These are phyloP conservation scores for Grigorovia transvaalensis DNA, from an alignment of 805 yeast species.

Conservation along the genomic window DNA sequence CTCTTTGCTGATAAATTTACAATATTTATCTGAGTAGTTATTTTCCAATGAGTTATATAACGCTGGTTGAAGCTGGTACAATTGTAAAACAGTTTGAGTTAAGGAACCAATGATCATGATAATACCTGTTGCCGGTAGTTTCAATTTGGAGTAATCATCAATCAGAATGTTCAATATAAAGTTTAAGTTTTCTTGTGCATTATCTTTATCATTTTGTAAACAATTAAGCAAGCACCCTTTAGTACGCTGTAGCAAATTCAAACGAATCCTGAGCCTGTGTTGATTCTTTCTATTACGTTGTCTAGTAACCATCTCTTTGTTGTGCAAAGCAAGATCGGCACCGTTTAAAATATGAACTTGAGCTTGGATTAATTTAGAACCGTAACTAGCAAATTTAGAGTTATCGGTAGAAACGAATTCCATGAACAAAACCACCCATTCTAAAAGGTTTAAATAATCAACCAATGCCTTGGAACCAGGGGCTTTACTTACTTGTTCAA, in stretches of 20 bases:
- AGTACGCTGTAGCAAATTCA: slow-evolving; percentile 26
- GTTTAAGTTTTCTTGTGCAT: slow-evolving; percentile 8
- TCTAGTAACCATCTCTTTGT: slow-evolving; percentile 16
- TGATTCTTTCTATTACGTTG: slow-evolving; percentile 22
- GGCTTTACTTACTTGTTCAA: slow-evolving; percentile 22
- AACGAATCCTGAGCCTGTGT: slow-evolving; percentile 34
- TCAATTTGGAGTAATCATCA: slow-evolving; percentile 11
- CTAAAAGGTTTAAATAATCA: slow-evolving; percentile 46
- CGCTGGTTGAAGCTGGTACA: slow-evolving; percentile 13
- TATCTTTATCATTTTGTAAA: slow-evolving; percentile 12
- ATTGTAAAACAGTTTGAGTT: slow-evolving; percentile 22
- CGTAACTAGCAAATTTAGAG: slow-evolving; percentile 19
- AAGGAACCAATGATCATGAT: slow-evolving; percentile 31
- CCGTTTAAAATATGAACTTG: slow-evolving; percentile 26
- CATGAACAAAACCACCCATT: slow-evolving; percentile 42
- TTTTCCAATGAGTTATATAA: slow-evolving; percentile 15
- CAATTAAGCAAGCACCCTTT: slow-evolving; percentile 17
- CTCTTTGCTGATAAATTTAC: slow-evolving; percentile 29
- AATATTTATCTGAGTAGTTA: slow-evolving; percentile 10
- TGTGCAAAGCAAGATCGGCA: slow-evolving; percentile 19
- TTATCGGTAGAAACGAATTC: slow-evolving; percentile 14
- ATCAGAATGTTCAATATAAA: slow-evolving; percentile 7
- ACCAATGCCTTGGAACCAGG: slow-evolving; percentile 40
- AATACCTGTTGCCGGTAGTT: slow-evolving; percentile 28
- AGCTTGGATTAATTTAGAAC: slow-evolving; percentile 34